Evolutionary conservation across 169 alveolate species (phyloP).

Genomic region (Hammondia hammondi): DNA sequence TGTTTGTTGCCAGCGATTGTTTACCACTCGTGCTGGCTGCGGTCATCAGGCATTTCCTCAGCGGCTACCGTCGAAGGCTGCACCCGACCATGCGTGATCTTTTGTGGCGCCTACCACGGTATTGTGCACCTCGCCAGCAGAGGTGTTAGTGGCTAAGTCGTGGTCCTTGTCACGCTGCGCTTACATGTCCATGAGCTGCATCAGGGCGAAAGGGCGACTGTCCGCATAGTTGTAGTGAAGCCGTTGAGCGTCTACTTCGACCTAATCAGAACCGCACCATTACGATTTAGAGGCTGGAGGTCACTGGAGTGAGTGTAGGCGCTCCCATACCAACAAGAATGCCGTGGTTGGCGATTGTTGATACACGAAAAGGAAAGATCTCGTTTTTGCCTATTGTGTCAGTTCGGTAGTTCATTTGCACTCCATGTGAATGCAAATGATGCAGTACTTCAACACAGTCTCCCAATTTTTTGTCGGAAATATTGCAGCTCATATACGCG

Average conservation of each 20-base stretch:
- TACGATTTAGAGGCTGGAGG: too few species aligned
- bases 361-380: too few species aligned
- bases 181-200: conserved; percentile 29
- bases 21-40: neutral
- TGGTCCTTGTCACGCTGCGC: neutral
- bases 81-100: neutral
- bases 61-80: neutral
- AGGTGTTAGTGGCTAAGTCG: too few species aligned
- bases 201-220: conserved; percentile 6
- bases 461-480: neutral
- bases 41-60: neutral
- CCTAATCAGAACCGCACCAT: neutral
- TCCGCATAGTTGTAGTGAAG: neutral
- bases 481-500: neutral
- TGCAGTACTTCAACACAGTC: neutral
- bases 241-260: neutral
- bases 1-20: neutral
- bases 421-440: neutral
- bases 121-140: neutral
- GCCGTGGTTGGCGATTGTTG: too few species aligned
- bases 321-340: too few species aligned
- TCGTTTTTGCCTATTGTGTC: too few species aligned
- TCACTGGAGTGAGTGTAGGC: too few species aligned
- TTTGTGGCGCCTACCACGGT: neutral
- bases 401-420: too few species aligned